Evolutionary conservation across 2,329 filamentous ascomycete species (phyloP), one percentile per base, ranked within the genome.

Genomic region (Penicillium concentricum): DNA sequence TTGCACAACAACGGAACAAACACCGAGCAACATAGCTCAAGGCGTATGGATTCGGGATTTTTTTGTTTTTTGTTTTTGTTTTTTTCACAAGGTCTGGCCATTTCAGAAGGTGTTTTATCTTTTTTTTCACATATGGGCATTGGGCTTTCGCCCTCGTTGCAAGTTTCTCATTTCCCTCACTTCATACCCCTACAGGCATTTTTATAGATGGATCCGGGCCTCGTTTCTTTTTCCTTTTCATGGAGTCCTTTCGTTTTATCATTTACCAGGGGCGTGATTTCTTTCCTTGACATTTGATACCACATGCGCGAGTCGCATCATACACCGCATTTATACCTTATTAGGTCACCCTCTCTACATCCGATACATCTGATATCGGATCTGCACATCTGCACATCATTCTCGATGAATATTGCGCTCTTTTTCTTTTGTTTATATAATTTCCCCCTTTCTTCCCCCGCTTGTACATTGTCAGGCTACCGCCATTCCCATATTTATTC

Each of bases 101-200:
- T 67, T 65, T 60, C 41, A 42, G 46, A 45, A 26, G 52, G 43
- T 52, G 51, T 52, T 51, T 53, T 13, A 7, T 51, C 16, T 43
- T 56, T 50, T 61, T 61, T 58, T 62, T 51, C 48, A 62, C 59
- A 58, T 63, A 59, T 59, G 64, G 62, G 61, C 62, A 63, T 59
- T 57, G 61, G 54, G 44, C 41, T 41, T 53, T 56, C 44, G 58
- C 60, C 62, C 58, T 64, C 64, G 61, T 63, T 68, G 43, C 43
- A 32, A 48, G 43, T 57, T 57, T 59, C 56, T 58, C 46, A 60
- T 67, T 61, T 68, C 57, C 24, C 26, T 28, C 54, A 65, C 61
- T 68, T 72, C 72, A 75, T 76, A 75, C 72, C 72, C 72, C 68
- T 60, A 67, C 57, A 72, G 68, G 72, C 68, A 67, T 62, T 69